A percentile compares a stretch with the other conserved stretches of the same genome.
These are phyloP conservation scores for Phytophthora pseudosyringae DNA, from an alignment of 352 stramenopile genomes.

Conservation along the genomic window DNA sequence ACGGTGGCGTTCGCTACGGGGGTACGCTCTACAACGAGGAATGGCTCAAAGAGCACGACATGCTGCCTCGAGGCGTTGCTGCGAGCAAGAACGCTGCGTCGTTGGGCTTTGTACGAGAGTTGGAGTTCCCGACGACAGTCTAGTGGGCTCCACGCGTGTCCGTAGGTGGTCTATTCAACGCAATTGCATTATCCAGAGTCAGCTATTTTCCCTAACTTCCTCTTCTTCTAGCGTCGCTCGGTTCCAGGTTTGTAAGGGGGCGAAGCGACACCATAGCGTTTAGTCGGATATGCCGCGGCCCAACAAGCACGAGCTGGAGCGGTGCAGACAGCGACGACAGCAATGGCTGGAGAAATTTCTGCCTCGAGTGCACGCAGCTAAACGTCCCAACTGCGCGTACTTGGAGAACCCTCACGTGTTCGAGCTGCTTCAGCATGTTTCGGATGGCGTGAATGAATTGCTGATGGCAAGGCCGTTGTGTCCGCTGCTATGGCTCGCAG, in stretches of 20 bases:
- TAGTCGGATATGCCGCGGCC: conserved; percentile 21
- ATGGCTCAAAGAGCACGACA: conserved; percentile 66
- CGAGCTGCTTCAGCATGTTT: conserved; percentile 59
- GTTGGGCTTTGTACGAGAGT: conserved; percentile 39
- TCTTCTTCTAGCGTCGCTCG: neutral
- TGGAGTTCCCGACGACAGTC: conserved; percentile 30
- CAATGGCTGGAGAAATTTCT: conserved; percentile 41
- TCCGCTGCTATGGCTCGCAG: conserved; percentile 60
- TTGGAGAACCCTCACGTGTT: conserved; percentile 40
- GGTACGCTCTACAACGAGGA: conserved; percentile 81
- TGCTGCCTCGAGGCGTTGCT: conserved; percentile 31
- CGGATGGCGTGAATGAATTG: conserved; percentile 50
- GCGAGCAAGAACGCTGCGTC: conserved; percentile 17
- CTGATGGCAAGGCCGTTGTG: conserved; percentile 54
- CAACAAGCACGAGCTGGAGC: conserved; percentile 23
- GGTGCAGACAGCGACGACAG: conserved; percentile 24
- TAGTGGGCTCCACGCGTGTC: neutral
- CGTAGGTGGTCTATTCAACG: neutral
- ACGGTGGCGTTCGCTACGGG: conserved; percentile 75
- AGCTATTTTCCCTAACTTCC: too few relatives aligned
- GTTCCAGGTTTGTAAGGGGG: neutral
- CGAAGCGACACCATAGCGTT: conserved; percentile 7
- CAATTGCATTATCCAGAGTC: too few relatives aligned
- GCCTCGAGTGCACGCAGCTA: conserved; percentile 29
- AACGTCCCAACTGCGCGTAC: conserved; percentile 50